Evolutionary conservation across 257 asterid genomes (phyloP), one percentile per base, ranked within the genome.

Genomic region (Scutellaria minor): DNA sequence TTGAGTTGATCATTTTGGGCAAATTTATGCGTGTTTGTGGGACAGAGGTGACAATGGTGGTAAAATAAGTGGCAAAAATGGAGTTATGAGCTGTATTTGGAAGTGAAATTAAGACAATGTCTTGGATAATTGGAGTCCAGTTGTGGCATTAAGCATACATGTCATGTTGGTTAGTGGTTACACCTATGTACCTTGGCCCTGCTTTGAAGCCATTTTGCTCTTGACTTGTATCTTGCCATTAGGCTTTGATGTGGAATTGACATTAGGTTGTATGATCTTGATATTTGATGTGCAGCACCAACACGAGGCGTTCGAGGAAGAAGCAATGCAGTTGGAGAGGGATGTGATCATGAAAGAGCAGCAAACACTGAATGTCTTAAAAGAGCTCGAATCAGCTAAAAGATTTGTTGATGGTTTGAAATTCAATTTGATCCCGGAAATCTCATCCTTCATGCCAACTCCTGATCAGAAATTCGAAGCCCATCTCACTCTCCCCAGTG

Each of bases 371-470:
- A 69, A 74, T 37, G 86, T 92, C 20, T 77, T 92, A 18, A 85
- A 80, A 72, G 96, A 90, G 66, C 81, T 90, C 5, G 92, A 92
- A 70, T 75, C 84, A 0, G 96, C 94, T 0, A 90, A 88, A 46
- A 81, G 83, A 77, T 82, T 85, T 9, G 94, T 88, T 0, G 86
- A 86, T 73, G 86, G 79, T 20, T 53, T 92, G 14, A 92, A 90
- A 68, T 59, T 81, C 59, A 85, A 82, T 56, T 50, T 85, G 14
- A 73, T 78, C 73, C 94, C 91, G 13, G 90, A 89, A 39, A 68
- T 81, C 14, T 72, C 93, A 31, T 80, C 84, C n/a, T 79, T 84
- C 51, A 42, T 76, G 66, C 71, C 72, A 5, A 78, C 78, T 66
- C 81, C 92, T 1, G 82, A 78, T 42, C 50, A 70, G 10, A 81